phyloP scores from a whole-genome alignment of 1,284 basidiomycete species.

The Coniferiporia weirii region DNA sequence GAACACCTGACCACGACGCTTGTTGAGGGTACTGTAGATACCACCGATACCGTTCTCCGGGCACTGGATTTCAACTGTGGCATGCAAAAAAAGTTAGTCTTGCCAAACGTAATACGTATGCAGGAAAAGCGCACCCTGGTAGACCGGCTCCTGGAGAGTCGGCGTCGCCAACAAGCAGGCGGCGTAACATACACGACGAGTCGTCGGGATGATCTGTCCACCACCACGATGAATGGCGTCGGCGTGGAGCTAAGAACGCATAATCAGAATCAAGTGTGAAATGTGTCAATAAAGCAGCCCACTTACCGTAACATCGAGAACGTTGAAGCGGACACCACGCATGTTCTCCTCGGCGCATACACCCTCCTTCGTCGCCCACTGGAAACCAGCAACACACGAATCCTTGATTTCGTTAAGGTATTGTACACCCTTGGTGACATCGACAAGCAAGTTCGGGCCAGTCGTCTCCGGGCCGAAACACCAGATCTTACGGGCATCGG shows the following conservation, averaged over 20 bases:
- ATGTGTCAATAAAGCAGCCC: constrained; percentile 2
- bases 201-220: constrained; percentile 96
- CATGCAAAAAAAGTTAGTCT: constrained; percentile 4
- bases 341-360: constrained; percentile 96
- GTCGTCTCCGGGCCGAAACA: constrained; percentile 99
- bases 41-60: constrained; percentile 98
- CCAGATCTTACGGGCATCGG: constrained; percentile 99
- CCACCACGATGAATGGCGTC: constrained; percentile 99
- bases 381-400: constrained; percentile 98
- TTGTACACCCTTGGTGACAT: constrained; percentile 98
- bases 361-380: constrained; percentile 99
- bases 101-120: not conserved
- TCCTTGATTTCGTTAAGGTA: constrained; percentile 99
- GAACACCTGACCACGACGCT: constrained; percentile 98
- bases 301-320: constrained; percentile 90
- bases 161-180: constrained; percentile 91
- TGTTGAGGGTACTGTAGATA: constrained; percentile 95
- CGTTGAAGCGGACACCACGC: constrained; percentile 96
- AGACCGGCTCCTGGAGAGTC: constrained; percentile 94
- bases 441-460: constrained; percentile 95
- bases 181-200: constrained; percentile 95
- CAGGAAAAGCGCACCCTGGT: constrained; percentile 56
- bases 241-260: constrained; percentile 70
- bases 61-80: constrained; percentile 91
- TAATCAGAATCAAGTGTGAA: constrained; percentile 15